Evolutionary conservation across 177 flowering plant species (phyloP), one percentile per base, ranked within the genome.

Genomic region (Vitis hybrid): DNA sequence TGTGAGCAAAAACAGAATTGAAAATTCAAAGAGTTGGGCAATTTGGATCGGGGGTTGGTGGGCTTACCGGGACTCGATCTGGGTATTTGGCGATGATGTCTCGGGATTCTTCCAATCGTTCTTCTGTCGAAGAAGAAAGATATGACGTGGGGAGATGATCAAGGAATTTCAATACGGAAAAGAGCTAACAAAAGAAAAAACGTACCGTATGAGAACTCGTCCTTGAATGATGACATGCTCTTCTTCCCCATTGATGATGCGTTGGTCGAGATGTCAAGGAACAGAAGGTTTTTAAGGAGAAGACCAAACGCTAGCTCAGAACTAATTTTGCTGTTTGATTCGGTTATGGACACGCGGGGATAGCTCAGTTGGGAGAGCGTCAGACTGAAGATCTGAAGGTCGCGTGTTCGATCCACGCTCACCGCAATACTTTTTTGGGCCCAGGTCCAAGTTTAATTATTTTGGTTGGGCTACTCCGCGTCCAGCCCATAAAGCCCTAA

Each of bases 361-460:
- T 75, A 79, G 82, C 82, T 79, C 82, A 79, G 82, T 75, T 79
- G 82, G 82, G 82, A 86, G 87, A 85, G 88, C 89, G 87, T 82
- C 90, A 86, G 88, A 84, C 90, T 83, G 90, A 84, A 88, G 88
- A 86, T 85, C 87, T 85, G 88, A 85, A 88, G 92, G 90, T 86
- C 89, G 79, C 87, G 89, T 88, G 89, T 88, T 88, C 92, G 90
- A 88, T 88, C 84, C 86, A 85, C 85, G 85, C 75, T 83, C 86
- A 85, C 85, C 87, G 84, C 89, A 85, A 40, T 5, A 40, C 45
- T 5, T 0, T 40, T 40, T 40, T 40, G 7, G 7, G 45, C 45
- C 45, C 1, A 34, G 9, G 30, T 26, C 45, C 45, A 40, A 40
- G 5, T 40, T 40, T 40, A 40, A 40, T 7, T 6, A 5, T 40